Evolutionary conservation across 1,284 basidiomycete species (phyloP).

Genomic region (Lentinus polychrous): DNA sequence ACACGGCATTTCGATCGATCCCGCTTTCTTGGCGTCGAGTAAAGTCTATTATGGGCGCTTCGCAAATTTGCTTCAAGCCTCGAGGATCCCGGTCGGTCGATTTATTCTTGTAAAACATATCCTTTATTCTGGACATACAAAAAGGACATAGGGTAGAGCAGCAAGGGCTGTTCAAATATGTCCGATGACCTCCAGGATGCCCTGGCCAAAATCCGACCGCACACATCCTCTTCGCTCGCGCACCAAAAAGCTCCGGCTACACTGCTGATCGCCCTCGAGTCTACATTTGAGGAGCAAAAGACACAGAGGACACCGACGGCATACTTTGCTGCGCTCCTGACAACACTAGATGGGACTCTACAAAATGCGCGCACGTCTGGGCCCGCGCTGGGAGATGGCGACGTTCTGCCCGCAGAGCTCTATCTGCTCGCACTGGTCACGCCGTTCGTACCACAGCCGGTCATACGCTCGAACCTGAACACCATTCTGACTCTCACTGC

Average conservation of each 20-base stretch:
- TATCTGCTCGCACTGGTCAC: slow-evolving; percentile 81
- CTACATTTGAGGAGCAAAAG: slow-evolving; percentile 77
- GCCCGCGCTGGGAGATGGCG: slow-evolving; percentile 63
- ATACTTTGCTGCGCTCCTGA: slow-evolving; percentile 84
- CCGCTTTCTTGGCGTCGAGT: background rate
- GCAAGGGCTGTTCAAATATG: slow-evolving; percentile 13
- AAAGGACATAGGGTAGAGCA: too few species aligned
- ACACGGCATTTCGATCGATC: background rate
- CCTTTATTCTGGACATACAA: too few species aligned
- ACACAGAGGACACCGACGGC: slow-evolving; percentile 71
- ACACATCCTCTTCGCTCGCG: slow-evolving; percentile 72
- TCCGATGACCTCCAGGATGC: slow-evolving; percentile 40
- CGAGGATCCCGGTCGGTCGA: background rate
- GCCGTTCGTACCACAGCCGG: slow-evolving; percentile 72
- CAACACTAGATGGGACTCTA: slow-evolving; percentile 70
- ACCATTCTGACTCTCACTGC: slow-evolving; percentile 65
- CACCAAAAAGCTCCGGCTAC: slow-evolving; percentile 92
- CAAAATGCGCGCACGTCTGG: slow-evolving; percentile 47
- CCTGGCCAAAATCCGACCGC: slow-evolving; percentile 84
- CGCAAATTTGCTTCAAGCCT: background rate
- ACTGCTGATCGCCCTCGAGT: slow-evolving; percentile 85
- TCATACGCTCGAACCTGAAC: slow-evolving; percentile 61
- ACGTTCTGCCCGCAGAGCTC: slow-evolving; percentile 80
- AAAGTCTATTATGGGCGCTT: background rate
- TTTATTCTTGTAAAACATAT: background rate